Conservation (phyloP, 148 eudicot genomes). For the Rheum nobile region DNA sequence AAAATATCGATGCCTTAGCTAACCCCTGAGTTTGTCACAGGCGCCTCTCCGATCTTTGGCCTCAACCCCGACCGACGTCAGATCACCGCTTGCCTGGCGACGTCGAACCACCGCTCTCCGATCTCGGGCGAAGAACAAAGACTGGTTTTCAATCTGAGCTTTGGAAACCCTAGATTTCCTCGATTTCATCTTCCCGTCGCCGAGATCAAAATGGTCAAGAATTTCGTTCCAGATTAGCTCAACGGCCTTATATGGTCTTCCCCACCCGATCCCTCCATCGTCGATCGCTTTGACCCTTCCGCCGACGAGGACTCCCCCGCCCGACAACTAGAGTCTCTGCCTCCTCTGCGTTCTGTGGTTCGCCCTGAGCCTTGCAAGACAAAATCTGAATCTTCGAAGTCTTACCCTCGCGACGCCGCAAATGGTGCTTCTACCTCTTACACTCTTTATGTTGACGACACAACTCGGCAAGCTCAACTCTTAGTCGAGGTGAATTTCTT, state of each 20-base stretch:
- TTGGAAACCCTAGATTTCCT: constrained; percentile 24
- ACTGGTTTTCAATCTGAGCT: not conserved
- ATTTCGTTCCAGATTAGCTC: constrained; percentile 80
- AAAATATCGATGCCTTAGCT: no score
- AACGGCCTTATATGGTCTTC: constrained; percentile 86
- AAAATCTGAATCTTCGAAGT: not conserved
- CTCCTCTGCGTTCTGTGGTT: constrained; percentile 16
- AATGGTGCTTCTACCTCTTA: constrained; percentile 23
- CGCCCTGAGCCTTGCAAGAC: constrained; percentile 24
- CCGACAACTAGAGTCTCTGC: constrained; percentile 16
- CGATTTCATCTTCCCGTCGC: constrained; percentile 6
- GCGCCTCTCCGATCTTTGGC: no score
- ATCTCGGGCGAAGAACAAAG: not conserved
- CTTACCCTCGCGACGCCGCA: constrained; percentile 13
- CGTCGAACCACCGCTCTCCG: no score
- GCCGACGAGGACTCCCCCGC: constrained; percentile 1
- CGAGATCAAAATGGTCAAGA: constrained; percentile 34
- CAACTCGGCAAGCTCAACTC: constrained; percentile 73
- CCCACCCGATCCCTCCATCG: constrained; percentile 9
- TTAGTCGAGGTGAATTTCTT: no score
- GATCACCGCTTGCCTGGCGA: no score
- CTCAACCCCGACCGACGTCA: no score
- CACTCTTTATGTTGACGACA: constrained; percentile 32
- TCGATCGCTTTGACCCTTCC: constrained; percentile 11
- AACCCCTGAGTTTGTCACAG: no score